Evolutionary conservation across 164 flowering plant species (phyloP), one percentile per base, ranked within the genome.

Genomic region (Platanus orientalis): DNA sequence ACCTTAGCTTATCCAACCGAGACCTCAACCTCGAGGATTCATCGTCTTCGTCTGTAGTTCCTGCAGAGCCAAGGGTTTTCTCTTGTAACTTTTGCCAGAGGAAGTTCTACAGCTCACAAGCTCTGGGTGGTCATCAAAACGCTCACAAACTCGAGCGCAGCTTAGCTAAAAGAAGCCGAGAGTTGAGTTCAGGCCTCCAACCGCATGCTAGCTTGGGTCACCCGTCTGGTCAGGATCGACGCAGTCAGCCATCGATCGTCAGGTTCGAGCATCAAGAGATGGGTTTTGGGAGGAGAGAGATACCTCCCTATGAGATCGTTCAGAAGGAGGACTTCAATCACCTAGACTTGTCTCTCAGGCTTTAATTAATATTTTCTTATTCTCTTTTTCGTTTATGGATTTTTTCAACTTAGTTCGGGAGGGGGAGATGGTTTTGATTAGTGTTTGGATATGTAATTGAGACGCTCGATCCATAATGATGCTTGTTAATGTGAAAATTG

Each of bases 41-140:
- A 7, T 75, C 81, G 0, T 73, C 86, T 0, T 74, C 87, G 0
- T 76, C 82, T 0, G 57, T 71, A 1, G 73, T 77, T 1, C 69
- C 72, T 10, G 53, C 64, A 0, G 84, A 84, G 72, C 85, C 80
- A 24, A 54, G 87, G 56, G 80, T 88, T 9, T 88, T 88, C 72
- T 79, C 94, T 23, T 88, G 94, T 73, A 88, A 85, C 73, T 88
- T 77, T 36, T 88, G 94, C 54, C 87, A 80, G 53, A 88, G 94
- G 73, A 85, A 82, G 51, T 88, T 88, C 79, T 85, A 79, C 60
- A 88, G 94, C 44, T 88, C 94, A 27, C 94, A 88, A 55, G 94
- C 94, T 6, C 74, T 88, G 12, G 94, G 94, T 6, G 90, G 90
- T 0, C 90, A 85, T 58, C 94, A 88, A 53, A 88, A 88, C 59